These are phyloP conservation scores for Solanum gandarillasii DNA, from an alignment of 257 asterid genomes.

Conservation along the genomic window DNA sequence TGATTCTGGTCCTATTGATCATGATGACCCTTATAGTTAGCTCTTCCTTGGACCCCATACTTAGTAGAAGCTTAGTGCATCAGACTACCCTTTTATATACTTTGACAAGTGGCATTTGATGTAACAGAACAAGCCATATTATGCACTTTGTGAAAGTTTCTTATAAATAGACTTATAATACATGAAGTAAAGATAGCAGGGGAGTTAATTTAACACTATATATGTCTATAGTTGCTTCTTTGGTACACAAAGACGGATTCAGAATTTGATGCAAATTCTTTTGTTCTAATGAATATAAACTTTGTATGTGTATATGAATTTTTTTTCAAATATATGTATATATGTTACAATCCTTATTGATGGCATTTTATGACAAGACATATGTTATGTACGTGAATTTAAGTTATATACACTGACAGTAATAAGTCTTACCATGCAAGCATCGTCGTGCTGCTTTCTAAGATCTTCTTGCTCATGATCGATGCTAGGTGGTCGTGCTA, in stretches of 20 bases:
- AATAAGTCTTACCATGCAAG: neutral
- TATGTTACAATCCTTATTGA: neutral
- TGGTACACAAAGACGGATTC: neutral
- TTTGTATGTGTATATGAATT: neutral
- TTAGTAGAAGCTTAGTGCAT: neutral
- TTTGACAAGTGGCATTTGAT: neutral
- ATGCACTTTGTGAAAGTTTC: neutral
- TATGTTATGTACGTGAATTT: neutral
- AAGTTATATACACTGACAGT: neutral
- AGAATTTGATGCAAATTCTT: neutral
- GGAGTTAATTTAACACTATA: neutral
- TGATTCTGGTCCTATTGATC: neutral
- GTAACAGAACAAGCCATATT: neutral
- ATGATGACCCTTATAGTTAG: no score
- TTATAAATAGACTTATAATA: neutral
- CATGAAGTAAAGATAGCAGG: neutral
- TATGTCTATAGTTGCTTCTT: neutral
- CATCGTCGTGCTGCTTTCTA: neutral
- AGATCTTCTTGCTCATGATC: neutral
- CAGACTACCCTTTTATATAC: neutral
- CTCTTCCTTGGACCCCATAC: neutral
- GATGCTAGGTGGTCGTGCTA: neutral
- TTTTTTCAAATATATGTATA: neutral
- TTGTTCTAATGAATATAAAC: neutral
- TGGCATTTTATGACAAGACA: neutral